These are phyloP conservation scores for Penicillium sp. DNA, from an alignment of 2,329 filamentous ascomycete species.

Conservation along the genomic window DNA sequence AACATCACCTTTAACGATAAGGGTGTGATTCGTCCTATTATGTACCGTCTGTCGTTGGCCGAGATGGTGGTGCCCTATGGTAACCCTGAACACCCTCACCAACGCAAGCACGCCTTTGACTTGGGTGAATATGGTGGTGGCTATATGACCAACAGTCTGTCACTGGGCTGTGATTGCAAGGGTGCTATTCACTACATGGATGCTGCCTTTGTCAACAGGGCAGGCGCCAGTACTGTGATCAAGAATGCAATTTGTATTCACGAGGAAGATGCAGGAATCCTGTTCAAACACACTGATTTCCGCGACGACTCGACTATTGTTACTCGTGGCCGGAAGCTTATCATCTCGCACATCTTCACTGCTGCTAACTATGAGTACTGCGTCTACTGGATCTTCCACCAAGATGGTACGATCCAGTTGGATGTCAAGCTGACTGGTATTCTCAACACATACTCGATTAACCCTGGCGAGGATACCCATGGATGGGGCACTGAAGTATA, in stretches of 20 bases:
- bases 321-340: conserved; percentile 77
- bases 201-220: conserved; percentile 74
- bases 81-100: conserved; percentile 47
- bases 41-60: conserved; percentile 82
- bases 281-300: conserved; percentile 95
- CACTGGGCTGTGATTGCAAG: conserved; percentile 62
- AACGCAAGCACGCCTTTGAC: conserved; percentile 47
- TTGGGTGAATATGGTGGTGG: conserved; percentile 46
- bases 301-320: conserved; percentile 82
- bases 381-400: conserved; percentile 84
- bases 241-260: conserved; percentile 96
- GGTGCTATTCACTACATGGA: conserved; percentile 89
- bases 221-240: conserved; percentile 72
- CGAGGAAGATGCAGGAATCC: conserved; percentile 85
- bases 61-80: conserved; percentile 88
- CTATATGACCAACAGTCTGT: conserved; percentile 47
- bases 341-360: conserved; percentile 89
- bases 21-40: conserved; percentile 69
- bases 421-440: conserved; percentile 91
- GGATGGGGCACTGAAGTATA: conserved; percentile 93
- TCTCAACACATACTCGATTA: conserved; percentile 83
- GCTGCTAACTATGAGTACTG: conserved; percentile 95
- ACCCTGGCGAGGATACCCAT: conserved; percentile 72
- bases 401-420: conserved; percentile 86
- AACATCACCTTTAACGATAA: conserved; percentile 89